A percentile compares a stretch with the other conserved stretches of the same genome.
Conservation (phyloP, 2,329 filamentous ascomycete genomes). For the Dendrostoma leiphaemia region DNA sequence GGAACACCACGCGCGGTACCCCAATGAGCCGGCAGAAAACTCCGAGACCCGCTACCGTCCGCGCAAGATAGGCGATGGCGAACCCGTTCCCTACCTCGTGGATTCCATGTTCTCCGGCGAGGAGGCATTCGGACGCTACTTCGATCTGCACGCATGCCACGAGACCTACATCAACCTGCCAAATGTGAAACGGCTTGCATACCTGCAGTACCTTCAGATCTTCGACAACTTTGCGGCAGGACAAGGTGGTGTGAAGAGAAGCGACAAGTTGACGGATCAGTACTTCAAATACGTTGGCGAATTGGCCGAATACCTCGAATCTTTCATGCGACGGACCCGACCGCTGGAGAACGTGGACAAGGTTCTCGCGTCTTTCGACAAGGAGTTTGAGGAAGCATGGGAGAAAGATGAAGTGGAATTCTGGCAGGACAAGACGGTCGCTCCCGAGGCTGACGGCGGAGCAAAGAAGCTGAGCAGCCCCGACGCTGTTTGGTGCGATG, state of each 20-base stretch:
- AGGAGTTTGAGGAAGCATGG: conserved; percentile 84
- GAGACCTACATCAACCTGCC: conserved; percentile 89
- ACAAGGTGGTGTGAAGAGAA: conserved; percentile 69
- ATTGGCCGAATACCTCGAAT: conserved; percentile 79
- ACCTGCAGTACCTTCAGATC: conserved; percentile 87
- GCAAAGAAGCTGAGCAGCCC: conserved; percentile 34
- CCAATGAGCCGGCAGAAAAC: conserved; percentile 93
- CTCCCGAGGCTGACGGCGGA: conserved; percentile 36
- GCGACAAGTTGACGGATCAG: conserved; percentile 85
- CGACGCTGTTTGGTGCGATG: conserved; percentile 82
- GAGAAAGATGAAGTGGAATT: conserved; percentile 73
- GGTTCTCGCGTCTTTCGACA: conserved; percentile 71
- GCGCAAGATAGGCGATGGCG: conserved; percentile 58
- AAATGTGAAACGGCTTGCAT: conserved; percentile 78
- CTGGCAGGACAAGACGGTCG: conserved; percentile 63
- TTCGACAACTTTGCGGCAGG: conserved; percentile 85
- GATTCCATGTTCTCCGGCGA: conserved; percentile 95
- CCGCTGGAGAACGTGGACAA: conserved; percentile 85
- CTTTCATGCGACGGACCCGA: conserved; percentile 79
- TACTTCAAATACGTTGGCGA: conserved; percentile 89
- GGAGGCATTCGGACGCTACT: conserved; percentile 87
- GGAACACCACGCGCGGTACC: conserved; percentile 85
- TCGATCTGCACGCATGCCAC: conserved; percentile 82
- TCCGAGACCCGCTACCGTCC: conserved; percentile 87
- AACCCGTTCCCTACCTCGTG: conserved; percentile 64